Base-by-base conservation (phyloP, 2,329 filamentous ascomycete genomes). In the Myrmaecium sp. region DNA sequence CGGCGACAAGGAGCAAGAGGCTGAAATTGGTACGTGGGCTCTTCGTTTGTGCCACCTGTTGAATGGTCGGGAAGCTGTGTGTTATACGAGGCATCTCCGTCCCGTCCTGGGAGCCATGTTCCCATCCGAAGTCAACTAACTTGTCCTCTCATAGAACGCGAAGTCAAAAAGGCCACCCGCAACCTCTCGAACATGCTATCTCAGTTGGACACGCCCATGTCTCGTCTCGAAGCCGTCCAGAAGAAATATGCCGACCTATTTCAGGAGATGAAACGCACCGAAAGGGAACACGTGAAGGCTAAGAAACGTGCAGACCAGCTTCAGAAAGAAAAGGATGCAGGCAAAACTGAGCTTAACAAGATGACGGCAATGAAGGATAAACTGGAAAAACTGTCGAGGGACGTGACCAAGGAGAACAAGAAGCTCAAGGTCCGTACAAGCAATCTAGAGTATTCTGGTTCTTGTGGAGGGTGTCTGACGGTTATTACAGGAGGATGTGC, bases 391-490 rank as follows among this genome's bases (percentile, higher is more conserved):
- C 62, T 98, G 17, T 94, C 84, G 43, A 66, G 89, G 30, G 89
- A 98, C 52, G 65, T 98, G 29, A 89, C 91, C 33, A 79, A 86
- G 42, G 89, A 98, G 47, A 98, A 98, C 52, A 95, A 95, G 55
- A 91, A 92, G 57, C 72, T 98, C 37, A 95, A 95, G 75, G 81
- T 89, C 54, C 40, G 58, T 49, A 13, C 17, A n/a, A n/a, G n/a
- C n/a, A n/a, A 35, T 17, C 11, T 21, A 5, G 18, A 18, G n/a
- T 11, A 11, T 8, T 4, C 7, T n/a, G n/a, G 13, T 11, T 17
- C 5, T 14, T n/a, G 10, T 15, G 8, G 6, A 16, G 24, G 12
- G 11, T 13, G 11, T 17, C 8, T 26, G 20, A 12, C 22, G 21
- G 19, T 8, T 35, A 28, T 47, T 82, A 76, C 79, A 83, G 55